Evolutionary conservation across 257 asterid species (phyloP), one percentile per base, ranked within the genome.

Genomic region (Penstemon eatonii): DNA sequence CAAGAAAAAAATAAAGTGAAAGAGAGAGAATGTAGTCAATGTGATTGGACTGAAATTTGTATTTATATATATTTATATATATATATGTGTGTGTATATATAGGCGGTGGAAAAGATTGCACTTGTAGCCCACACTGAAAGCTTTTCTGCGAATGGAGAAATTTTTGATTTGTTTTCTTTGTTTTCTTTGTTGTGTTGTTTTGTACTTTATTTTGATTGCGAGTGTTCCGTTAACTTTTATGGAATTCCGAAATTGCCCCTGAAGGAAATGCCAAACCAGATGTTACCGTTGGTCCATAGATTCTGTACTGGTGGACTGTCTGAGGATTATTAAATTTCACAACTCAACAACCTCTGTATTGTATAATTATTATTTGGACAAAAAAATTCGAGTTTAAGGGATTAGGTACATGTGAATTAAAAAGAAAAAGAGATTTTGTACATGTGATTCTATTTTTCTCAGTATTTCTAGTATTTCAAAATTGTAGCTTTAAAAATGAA

Each of bases 231-330:
- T 84, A 71, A 70, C 73, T 64, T 80, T 49, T 68, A 0, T 1
- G 7, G 37, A 13, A 64, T 84, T 68, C 83, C 97, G 47, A 68
- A 37, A 75, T 25, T 90, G 77, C 87, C 97, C 96, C 74, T 80
- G n/a, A 70, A 84, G 82, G 82, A 78, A 82, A 81, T 74, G 80
- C 95, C 96, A 86, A 88, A 78, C 77, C 73, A 68, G 70, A 88
- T 83, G 90, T 90, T 90, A 93, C 97, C 98, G 97, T 90, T 93
- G 56, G 56, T 56, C 68, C 52, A 63, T 59, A 46, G 68, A 63
- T 67, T 70, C 81, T 72, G 79, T 19, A 61, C 54, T 63, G 47
- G 33, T 70, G 84, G 81, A 79, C 87, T 72, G 65, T 43, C 39
- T 71, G 36, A 41, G 15, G 56, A 63, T 57, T 66, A 33, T 73